A percentile compares a stretch with the other conserved stretches of the same genome.
Conservation (phyloP, 2,329 filamentous ascomycete species). For the Pyricularia sp. region DNA sequence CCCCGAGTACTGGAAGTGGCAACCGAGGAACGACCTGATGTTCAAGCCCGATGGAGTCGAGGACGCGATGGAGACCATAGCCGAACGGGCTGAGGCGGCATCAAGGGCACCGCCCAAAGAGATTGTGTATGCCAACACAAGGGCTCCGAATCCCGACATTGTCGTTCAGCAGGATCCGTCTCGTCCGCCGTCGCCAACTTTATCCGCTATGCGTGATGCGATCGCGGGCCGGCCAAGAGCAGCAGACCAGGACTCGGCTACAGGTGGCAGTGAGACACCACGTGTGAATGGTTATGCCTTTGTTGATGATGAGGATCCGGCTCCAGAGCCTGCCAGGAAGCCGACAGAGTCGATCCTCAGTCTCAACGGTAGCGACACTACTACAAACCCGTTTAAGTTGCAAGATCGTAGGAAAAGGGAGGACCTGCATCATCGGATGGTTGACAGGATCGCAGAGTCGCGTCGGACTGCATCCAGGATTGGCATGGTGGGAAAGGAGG, state of each 20-base stretch:
- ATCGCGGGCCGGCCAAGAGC: conserved; percentile 63
- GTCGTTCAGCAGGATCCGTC: conserved; percentile 18
- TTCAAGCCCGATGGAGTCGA: conserved; percentile 62
- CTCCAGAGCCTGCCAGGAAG: conserved; percentile 27
- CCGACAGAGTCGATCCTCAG: conserved; percentile 32
- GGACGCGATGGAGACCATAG: conserved; percentile 50
- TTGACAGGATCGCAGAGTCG: conserved; percentile 67
- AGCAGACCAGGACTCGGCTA: conserved; percentile 50
- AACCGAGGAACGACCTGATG: conserved; percentile 79
- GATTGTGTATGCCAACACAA: conserved; percentile 76
- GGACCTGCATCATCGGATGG: conserved; percentile 74
- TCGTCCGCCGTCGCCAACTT: conserved; percentile 66
- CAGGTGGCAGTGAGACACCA: conserved; percentile 62
- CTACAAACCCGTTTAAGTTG: conserved; percentile 73
- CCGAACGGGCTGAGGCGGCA: conserved; percentile 57
- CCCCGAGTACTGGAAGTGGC: conserved; percentile 65
- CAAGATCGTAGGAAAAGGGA: conserved; percentile 68
- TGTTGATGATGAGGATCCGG: conserved; percentile 70
- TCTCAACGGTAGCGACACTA: conserved; percentile 49
- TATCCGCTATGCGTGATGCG: conserved; percentile 76
- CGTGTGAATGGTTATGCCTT: conserved; percentile 90
- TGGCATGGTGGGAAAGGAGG: conserved; percentile 49
- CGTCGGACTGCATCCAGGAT: conserved; percentile 54
- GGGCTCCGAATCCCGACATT: conserved; percentile 47
- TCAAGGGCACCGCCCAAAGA: conserved; percentile 69